Evolutionary conservation across 1,284 basidiomycete species (phyloP), one percentile per base, ranked within the genome.

Genomic region (Coniferiporia weirii): DNA sequence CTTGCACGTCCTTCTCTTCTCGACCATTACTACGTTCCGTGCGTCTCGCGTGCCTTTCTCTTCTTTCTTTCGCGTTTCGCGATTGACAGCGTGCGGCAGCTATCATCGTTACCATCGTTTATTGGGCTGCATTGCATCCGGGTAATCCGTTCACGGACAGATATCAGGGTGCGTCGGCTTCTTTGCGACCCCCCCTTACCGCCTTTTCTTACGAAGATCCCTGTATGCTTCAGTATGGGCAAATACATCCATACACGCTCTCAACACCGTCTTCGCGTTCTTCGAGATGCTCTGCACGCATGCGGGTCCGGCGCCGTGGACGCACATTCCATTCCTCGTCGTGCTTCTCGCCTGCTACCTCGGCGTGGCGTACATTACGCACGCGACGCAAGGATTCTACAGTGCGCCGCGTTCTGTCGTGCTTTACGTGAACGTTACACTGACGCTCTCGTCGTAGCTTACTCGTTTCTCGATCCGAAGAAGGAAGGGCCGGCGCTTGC

Each of bases 41-140:
- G 66, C 67, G 85, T 78, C 7, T 27, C 9, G 19, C 43, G 40
- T n/a, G 40, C 27, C 43, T n/a, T 15, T 19, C 40, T 20, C n/a
- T 52, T 44, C 22, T 13, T n/a, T n/a, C n/a, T n/a, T n/a, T 35
- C 50, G 27, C 9, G 1, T 9, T 7, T 27, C 51, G 46, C 8
- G 36, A 45, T 38, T 58, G 56, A 51, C 32, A 50, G 50, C 55
- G 62, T 17, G 38, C 40, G 45, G 5, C 63, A 85, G 87, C 89
- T 3, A 72, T 91, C 57, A 67, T 91, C 20, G 85, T 89, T 1
- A 87, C 85, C 0, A 71, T 79, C 36, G 82, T 89, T 0, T 91
- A 75, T 67, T 91, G 89, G 88, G 65, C 19, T 34, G 66, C 75
- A 0, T 65, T 89, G 6, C 90, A 2, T 66, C 81, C 1, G 68